Base-by-base conservation (phyloP, 768 basidiomycete species). In the Ephemerocybe angulata region DNA sequence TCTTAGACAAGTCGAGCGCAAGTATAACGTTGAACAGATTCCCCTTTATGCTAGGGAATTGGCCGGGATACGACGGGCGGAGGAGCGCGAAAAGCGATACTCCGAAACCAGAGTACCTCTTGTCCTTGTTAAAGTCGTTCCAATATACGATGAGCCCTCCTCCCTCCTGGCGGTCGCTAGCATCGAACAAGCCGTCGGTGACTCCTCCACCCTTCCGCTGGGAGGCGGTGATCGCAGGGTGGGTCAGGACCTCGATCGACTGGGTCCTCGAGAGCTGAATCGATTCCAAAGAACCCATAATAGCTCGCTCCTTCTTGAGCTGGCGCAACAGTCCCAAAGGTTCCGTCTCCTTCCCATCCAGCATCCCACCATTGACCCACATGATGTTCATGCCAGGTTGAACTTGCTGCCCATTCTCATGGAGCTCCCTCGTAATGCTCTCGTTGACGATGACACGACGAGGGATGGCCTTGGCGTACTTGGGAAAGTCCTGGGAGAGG, bases 81-180 rank as follows among this genome's bases (percentile, higher is more conserved):
- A 95, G 75, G 31, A 96, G 78, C 83, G 93, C 55, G 3, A 51
- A 42, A 53, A 50, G n/a, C 21, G 38, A 60, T 58, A 17, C 51
- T 13, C 15, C 38, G 6, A 41, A 19, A 41, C 38, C 15, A n/a
- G n/a, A 75, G 56, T 72, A 92, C 76, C 84, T 76, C 37, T 71
- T 75, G 68, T 98, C 97, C 58, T 83, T 88, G 72, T 91, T 87
- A 19, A 98, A 70, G 64, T 99, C 86, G 67, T 98, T 99, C 87
- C 88, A 90, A 83, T 90, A 98, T 1, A 86, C 65, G 35, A 95
- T 78, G 3, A 88, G 77, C 31, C 72, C 77, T 0, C 87, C 92
- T 1, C 81, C 91, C 66, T 99, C 97, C 3, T 65, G 63, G 17
- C 90, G 75, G 69, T 99, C 96, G 55, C 89, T 93, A 1, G 93